Evolutionary conservation across 768 basidiomycete species (phyloP).

Genomic region (Atractiella rhizophila): DNA sequence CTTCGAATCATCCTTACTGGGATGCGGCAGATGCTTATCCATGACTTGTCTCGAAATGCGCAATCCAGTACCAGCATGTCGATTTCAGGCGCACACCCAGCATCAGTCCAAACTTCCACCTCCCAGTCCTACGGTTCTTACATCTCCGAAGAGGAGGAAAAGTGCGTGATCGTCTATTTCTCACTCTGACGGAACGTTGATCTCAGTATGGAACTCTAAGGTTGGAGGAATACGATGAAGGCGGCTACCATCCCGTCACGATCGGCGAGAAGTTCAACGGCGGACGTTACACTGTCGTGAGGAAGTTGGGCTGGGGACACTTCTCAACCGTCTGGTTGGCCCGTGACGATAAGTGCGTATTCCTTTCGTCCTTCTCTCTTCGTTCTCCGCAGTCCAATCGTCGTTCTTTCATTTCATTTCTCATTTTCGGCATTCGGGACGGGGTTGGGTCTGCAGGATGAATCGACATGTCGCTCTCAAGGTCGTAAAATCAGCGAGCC

Average conservation of each 20-base stretch:
- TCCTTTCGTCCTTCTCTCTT: not conserved
- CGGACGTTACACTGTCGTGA: slow-evolving; percentile 55
- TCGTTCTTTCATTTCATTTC: slow-evolving; percentile 9
- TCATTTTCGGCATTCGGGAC: too few species aligned
- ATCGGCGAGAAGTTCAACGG: slow-evolving; percentile 47
- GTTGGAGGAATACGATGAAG: slow-evolving; percentile 16
- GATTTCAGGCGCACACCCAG: too few species aligned
- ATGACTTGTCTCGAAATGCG: too few species aligned
- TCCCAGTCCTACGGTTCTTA: too few species aligned
- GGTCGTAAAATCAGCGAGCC: slow-evolving; percentile 86
- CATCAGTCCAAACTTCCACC: too few species aligned
- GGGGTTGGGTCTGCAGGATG: slow-evolving; percentile 44
- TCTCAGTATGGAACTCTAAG: too few species aligned
- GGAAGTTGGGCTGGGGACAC: slow-evolving; percentile 95
- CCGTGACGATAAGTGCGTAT: slow-evolving; percentile 5
- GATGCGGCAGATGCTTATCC: too few species aligned
- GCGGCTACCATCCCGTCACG: slow-evolving; percentile 16
- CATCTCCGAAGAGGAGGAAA: too few species aligned
- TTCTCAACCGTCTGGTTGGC: slow-evolving; percentile 47
- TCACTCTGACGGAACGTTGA: too few species aligned
- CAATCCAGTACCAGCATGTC: too few species aligned
- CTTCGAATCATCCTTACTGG: too few species aligned
- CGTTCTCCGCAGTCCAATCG: not conserved
- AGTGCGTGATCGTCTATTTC: too few species aligned
- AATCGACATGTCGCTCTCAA: slow-evolving; percentile 95